These are phyloP conservation scores for Aspergillus indologenus DNA, from an alignment of 495 filamentous ascomycete species.

Conservation along the genomic window DNA sequence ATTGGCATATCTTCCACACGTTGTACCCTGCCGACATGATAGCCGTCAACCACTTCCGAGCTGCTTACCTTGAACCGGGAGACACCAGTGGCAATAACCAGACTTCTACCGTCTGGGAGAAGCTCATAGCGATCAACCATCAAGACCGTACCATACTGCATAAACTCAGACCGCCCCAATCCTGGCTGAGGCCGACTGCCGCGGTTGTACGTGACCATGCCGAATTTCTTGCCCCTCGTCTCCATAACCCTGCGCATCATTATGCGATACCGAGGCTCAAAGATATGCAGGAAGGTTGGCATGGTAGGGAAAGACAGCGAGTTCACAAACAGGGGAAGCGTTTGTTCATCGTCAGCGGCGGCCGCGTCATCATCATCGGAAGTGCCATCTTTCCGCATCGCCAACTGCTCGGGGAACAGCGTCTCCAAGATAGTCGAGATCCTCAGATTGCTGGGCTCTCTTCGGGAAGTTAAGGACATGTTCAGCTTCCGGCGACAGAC, in stretches of 20 bases:
- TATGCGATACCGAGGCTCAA: conserved; percentile 83
- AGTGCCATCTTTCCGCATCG: conserved; percentile 49
- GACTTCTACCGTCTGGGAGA: conserved; percentile 74
- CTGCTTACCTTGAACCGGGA: conserved; percentile 70
- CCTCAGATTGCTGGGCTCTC: conserved; percentile 59
- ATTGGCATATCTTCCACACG: conserved; percentile 76
- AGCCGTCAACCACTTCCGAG: conserved; percentile 67
- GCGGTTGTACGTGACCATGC: conserved; percentile 76
- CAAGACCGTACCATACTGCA: conserved; percentile 74
- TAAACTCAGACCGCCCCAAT: conserved; percentile 57
- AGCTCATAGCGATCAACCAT: conserved; percentile 68
- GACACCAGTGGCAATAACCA: conserved; percentile 71
- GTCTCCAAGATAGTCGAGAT: conserved; percentile 56
- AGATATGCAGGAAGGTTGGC: conserved; percentile 85
- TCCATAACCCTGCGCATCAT: conserved; percentile 82
- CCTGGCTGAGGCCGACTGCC: conserved; percentile 51
- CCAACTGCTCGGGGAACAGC: conserved; percentile 66
- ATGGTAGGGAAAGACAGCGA: conserved; percentile 76
- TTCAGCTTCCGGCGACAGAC: conserved; percentile 68
- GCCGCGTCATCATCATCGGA: conserved; percentile 55
- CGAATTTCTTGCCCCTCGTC: conserved; percentile 66
- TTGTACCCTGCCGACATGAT: conserved; percentile 69
- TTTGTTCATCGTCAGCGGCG: conserved; percentile 49
- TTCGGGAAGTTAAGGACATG: conserved; percentile 53
- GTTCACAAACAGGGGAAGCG: conserved; percentile 76